Base-by-base conservation (phyloP, 352 stramenopile genomes). In the Phytopythium boreale region DNA sequence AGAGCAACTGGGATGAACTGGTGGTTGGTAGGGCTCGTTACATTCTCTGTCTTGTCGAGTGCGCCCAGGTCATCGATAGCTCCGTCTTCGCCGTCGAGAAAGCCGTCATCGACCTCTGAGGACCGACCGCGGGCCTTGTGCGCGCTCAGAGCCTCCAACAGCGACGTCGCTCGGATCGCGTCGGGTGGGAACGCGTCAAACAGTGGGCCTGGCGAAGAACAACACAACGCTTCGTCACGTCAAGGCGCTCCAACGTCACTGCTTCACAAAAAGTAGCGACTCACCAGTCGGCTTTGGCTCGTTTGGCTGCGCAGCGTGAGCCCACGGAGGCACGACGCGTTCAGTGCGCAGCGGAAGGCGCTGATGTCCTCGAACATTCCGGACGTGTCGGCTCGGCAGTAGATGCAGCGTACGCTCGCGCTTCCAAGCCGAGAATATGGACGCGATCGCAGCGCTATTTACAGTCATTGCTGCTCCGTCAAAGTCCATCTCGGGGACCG, bases 361-460 rank as follows among this genome's bases (percentile, higher is more conserved):
- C 49, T 93, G 78, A 58, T 79, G 88, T 0, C 84, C 82, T 69
- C 69, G 66, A 12, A 91, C 50, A 2, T 29, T 63, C 14, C 64
- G 59, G 0, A 93, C 6, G 3, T 75, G 26, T 58, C 53, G 66
- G 15, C 77, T 80, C 17, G 80, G 79, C 27, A 88, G 22, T 4
- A 84, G 53, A 51, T 77, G 61, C 20, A 88, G 59, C 44, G 80
- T 88, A 39, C 74, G 82, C 37, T 81, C 62, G 22, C 68, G 67
- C 57, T 76, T 89, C 84, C 84, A 93, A 0, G 19, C 50, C 1
- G 68, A 74, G 51, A 93, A 88, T 44, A 88, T 72, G 20, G n/a
- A 59, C 34, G 62, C 43, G 36, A 80, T 46, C 12, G 61, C 52
- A 0, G 63, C 47, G 29, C 15, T 65, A 4, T 49, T 52, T 31